phyloP scores from a whole-genome alignment of 176 grass and related monocot species.

The Rhynchospora breviuscula region DNA sequence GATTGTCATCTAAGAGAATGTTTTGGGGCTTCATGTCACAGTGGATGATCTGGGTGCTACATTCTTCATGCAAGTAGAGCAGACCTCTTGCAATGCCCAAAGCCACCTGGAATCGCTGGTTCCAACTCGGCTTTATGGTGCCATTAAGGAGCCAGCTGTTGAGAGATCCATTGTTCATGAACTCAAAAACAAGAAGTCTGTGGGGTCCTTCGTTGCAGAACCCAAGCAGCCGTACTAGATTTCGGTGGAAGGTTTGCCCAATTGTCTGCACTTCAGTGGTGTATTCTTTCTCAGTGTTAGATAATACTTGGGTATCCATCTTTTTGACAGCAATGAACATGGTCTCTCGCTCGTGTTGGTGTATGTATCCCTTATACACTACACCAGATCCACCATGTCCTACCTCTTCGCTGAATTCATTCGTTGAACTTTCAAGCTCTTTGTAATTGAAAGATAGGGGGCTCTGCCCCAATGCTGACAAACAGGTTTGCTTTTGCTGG shows the following conservation, averaged over 20 bases:
- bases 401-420: conserved; percentile 34
- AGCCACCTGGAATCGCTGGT: conserved; percentile 21
- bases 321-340: conserved; percentile 45
- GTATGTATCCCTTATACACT: conserved; percentile 42
- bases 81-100: conserved; percentile 22
- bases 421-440: conserved; percentile 44
- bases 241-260: conserved; percentile 44
- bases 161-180: conserved; percentile 44
- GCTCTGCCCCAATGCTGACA: background rate
- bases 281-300: conserved; percentile 48
- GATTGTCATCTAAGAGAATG: conserved; percentile 25
- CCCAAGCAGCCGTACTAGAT: conserved; percentile 47
- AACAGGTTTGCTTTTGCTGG: background rate
- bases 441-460: conserved; percentile 28
- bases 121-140: conserved; percentile 3
- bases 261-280: conserved; percentile 42
- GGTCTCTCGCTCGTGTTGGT: background rate
- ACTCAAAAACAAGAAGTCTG: conserved; percentile 49
- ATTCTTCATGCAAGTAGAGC: conserved; percentile 27
- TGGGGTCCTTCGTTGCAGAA: conserved; percentile 48
- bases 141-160: conserved; percentile 3
- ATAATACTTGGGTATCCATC: conserved; percentile 28
- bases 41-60: conserved; percentile 23
- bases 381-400: conserved; percentile 41
- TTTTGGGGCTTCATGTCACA: conserved; percentile 23